phyloP scores from a whole-genome alignment of 2,329 filamentous ascomycete species.

The Ophiostoma ips region DNA sequence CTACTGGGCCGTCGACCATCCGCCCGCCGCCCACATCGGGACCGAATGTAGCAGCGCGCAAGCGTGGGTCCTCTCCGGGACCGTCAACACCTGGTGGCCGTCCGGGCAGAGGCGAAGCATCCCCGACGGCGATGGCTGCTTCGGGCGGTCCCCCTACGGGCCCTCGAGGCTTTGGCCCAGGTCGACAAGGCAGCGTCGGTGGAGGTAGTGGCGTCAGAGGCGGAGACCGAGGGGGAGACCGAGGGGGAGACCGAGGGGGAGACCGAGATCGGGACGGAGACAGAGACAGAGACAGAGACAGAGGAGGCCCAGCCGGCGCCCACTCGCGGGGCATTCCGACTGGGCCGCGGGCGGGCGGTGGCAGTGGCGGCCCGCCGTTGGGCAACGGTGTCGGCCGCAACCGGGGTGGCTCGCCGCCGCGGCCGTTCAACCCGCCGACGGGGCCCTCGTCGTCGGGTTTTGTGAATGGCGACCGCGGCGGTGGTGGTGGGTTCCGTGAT shows the following conservation, averaged over 20 bases:
- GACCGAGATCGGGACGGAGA: too few relatives aligned
- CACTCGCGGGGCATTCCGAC: conserved; percentile 28
- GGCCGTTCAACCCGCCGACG: conserved; percentile 43
- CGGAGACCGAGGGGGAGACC: conserved; percentile 21
- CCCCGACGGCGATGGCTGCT: neutral
- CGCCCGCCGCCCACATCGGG: conserved; percentile 39
- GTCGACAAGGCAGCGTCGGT: neutral
- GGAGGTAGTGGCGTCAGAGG: conserved; percentile 14
- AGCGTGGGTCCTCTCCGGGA: conserved; percentile 23
- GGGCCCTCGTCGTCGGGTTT: conserved; percentile 32
- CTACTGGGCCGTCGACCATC: conserved; percentile 39
- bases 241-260: too few relatives aligned
- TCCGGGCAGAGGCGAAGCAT: conserved; percentile 10
- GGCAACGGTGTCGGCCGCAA: neutral
- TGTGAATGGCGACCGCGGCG: neutral
- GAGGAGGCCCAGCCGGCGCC: neutral
- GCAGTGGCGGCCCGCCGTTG: conserved; percentile 1
- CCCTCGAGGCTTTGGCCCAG: conserved; percentile 7
- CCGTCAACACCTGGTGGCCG: conserved; percentile 19
- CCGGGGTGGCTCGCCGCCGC: conserved; percentile 19
- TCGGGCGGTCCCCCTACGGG: conserved; percentile 8
- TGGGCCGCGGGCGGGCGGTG: conserved; percentile 25
- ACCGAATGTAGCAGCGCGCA: conserved; percentile 26
- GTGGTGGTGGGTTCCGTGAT: neutral
- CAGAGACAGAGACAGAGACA: too few relatives aligned